Evolutionary conservation across 305 asterid species (phyloP), one percentile per base, ranked within the genome.

Genomic region (Ilex paraguariensis): DNA sequence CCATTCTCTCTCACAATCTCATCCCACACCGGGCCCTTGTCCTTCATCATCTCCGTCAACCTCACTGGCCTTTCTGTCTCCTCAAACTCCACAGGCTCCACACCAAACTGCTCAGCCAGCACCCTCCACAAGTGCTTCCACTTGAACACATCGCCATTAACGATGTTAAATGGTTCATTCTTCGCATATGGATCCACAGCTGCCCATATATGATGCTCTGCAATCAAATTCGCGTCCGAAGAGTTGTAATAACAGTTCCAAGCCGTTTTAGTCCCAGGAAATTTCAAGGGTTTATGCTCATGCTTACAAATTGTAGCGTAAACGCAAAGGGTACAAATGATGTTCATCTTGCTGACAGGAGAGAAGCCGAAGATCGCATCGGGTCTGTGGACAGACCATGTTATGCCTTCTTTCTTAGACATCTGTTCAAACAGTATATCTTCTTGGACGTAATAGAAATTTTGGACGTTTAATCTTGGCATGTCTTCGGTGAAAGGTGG

Each of bases 81-180:
- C 56, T 79, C 86, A 53, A 68, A 79, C 70, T 66, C 87, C 45
- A 14, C 81, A 58, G 31, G 68, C 7, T 81, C 84, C 56, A 84
- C 74, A n/a, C 77, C 87, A 63, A 84, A 84, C 64, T 84, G 87
- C 73, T 79, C 87, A 0, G 87, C 90, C 79, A 84, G 63, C 59
- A 77, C 75, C 62, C 71, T 79, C 87, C 90, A 84, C 32, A 84
- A 79, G 28, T 77, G 87, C 79, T 81, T 84, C 90, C 87, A 81
- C 28, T 69, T 81, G n/a, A 75, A 79, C 42, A 77, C 85, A 64
- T 84, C 90, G 2, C 87, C 90, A 52, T 84, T 81, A 68, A 67
- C 79, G 72, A 84, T 82, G 39, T 84, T 84, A 46, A 84, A 84
- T 0, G 79, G 85, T 65, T 81, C 87, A 33, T 81, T 84, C 79